These are phyloP conservation scores for Populus hybrid DNA, from an alignment of 441 rosid genomes.

Conservation along the genomic window DNA sequence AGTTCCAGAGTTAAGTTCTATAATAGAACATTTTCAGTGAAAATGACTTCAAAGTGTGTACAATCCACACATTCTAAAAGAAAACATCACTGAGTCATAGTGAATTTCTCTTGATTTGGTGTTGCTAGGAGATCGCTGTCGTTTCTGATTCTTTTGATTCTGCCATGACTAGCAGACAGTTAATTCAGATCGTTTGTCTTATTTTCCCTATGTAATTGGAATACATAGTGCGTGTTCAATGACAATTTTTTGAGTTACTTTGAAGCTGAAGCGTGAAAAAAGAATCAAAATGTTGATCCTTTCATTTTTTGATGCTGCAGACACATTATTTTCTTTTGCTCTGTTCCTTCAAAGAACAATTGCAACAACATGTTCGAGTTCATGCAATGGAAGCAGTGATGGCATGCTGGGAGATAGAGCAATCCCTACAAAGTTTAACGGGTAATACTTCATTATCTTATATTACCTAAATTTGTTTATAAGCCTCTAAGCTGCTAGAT, in stretches of 20 bases:
- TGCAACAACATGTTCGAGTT: slow-evolving; percentile 97
- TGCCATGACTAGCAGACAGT: background rate
- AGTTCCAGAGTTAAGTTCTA: too few relatives aligned
- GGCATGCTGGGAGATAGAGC: slow-evolving; percentile 99
- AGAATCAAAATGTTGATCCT: slow-evolving; percentile 3
- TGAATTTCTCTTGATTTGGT: too few relatives aligned
- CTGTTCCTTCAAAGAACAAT: slow-evolving; percentile 95
- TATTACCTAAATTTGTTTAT: background rate
- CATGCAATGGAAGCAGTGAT: slow-evolving; percentile 99
- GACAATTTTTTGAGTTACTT: background rate
- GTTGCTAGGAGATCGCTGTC: too few relatives aligned
- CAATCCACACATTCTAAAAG: too few relatives aligned
- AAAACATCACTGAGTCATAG: too few relatives aligned
- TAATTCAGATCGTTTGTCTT: background rate
- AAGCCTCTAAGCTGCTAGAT: background rate
- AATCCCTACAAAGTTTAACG: slow-evolving; percentile 93
- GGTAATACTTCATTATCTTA: slow-evolving; percentile 33
- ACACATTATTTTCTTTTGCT: slow-evolving; percentile 94
- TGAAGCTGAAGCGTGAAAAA: too few relatives aligned
- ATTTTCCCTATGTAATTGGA: background rate
- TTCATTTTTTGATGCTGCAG: slow-evolving; percentile 37
- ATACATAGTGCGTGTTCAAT: background rate
- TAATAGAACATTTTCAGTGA: too few relatives aligned
- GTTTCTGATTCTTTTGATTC: background rate
- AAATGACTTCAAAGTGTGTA: too few relatives aligned